phyloP scores from a whole-genome alignment of 768 basidiomycete genomes.

The Ramaria sp. region DNA sequence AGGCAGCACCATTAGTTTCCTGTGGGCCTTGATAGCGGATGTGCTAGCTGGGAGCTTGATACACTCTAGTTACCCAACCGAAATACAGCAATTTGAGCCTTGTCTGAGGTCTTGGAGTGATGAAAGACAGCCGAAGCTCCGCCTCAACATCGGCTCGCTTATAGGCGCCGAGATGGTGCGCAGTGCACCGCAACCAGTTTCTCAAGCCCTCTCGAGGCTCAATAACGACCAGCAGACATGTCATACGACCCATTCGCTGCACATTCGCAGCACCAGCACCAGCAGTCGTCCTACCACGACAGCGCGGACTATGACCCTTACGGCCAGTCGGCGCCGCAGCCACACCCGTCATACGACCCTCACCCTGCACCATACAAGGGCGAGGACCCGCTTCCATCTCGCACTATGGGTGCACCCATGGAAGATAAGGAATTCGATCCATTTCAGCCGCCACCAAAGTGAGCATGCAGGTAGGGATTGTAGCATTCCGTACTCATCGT shows the following conservation, averaged over 20 bases:
- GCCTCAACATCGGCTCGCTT: too few species aligned
- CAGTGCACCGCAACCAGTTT: too few species aligned
- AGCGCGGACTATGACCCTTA: conserved; percentile 37
- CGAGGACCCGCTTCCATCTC: neutral
- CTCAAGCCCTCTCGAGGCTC: too few species aligned
- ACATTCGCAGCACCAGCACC: conserved; percentile 5
- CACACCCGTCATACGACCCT: conserved; percentile 45
- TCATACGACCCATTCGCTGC: neutral
- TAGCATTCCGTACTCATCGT: neutral
- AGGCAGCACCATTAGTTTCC: too few species aligned
- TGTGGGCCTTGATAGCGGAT: too few species aligned
- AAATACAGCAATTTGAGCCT: too few species aligned
- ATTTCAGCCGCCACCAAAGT: conserved; percentile 7
- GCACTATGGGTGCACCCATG: conserved; percentile 24
- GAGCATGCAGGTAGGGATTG: neutral
- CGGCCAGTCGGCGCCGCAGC: conserved; percentile 22
- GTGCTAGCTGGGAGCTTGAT: too few species aligned
- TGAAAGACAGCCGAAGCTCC: too few species aligned
- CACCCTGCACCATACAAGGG: neutral
- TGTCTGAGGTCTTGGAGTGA: too few species aligned
- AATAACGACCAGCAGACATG: neutral
- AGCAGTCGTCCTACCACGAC: conserved; percentile 25
- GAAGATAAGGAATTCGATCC: conserved; percentile 18
- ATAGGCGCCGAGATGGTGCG: too few species aligned
- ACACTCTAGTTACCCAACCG: too few species aligned